phyloP scores from a whole-genome alignment of 2,329 filamentous ascomycete genomes.

The Fusarium longipes region DNA sequence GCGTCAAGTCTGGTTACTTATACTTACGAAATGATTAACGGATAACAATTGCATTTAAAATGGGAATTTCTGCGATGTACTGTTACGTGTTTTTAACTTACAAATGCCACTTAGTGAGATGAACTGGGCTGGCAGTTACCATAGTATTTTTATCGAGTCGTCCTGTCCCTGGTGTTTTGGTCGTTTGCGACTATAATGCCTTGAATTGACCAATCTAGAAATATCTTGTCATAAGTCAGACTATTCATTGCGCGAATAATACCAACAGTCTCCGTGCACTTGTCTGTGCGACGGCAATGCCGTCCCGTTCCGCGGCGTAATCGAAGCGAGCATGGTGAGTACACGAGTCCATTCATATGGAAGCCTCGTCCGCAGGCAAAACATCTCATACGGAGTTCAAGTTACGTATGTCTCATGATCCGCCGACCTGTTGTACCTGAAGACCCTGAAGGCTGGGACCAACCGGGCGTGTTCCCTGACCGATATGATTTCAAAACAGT shows the following conservation, averaged over 20 bases:
- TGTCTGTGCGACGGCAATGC: constrained; percentile 33
- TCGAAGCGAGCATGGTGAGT: constrained; percentile 40
- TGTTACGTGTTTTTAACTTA: background rate
- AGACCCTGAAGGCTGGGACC: constrained; percentile 38
- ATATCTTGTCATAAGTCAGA: background rate
- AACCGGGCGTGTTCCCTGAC: constrained; percentile 37
- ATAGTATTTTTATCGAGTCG: background rate
- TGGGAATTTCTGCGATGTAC: background rate
- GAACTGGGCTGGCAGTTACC: background rate
- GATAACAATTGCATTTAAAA: background rate
- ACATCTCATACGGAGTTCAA: constrained; percentile 38
- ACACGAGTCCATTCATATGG: constrained; percentile 24
- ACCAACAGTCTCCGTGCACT: background rate
- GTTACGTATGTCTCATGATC: constrained; percentile 43
- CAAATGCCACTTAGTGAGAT: background rate
- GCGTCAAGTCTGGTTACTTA: constrained; percentile 1
- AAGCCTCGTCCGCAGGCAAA: constrained; percentile 17
- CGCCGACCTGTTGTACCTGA: constrained; percentile 2
- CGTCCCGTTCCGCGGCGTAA: constrained; percentile 31
- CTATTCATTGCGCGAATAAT: constrained; percentile 39
- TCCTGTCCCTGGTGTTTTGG: background rate
- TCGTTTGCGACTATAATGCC: background rate
- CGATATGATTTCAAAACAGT: background rate
- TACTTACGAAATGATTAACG: background rate
- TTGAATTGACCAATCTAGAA: background rate